These are phyloP conservation scores for Canariomyces notabilis DNA, from an alignment of 2,329 filamentous ascomycete species.

Conservation along the genomic window DNA sequence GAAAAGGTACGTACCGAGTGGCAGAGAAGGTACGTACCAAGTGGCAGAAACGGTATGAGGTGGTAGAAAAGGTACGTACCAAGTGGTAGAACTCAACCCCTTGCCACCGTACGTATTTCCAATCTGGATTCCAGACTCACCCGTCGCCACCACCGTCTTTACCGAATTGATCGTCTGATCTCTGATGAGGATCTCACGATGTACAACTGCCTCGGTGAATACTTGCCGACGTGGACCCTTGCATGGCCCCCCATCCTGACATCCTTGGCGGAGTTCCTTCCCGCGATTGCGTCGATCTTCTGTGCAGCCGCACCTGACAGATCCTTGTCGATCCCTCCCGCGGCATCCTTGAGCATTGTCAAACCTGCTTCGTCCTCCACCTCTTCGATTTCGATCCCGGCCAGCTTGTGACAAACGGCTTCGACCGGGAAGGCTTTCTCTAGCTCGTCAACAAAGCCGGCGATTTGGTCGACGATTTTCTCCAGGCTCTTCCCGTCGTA, in stretches of 20 bases:
- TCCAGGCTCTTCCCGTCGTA: slow-evolving; percentile 24
- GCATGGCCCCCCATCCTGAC: slow-evolving; percentile 2
- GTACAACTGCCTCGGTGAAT: background rate
- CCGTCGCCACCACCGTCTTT: slow-evolving; percentile 2
- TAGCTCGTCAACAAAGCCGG: slow-evolving; percentile 24
- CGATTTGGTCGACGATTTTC: slow-evolving; percentile 22
- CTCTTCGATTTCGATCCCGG: slow-evolving; percentile 23
- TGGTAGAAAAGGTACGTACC: no score
- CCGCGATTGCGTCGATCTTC: background rate
- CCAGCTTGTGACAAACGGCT: slow-evolving; percentile 14
- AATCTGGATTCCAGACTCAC: no score
- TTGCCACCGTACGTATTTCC: no score
- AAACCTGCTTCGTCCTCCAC: slow-evolving; percentile 24
- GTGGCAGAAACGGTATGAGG: no score
- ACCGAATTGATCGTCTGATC: slow-evolving; percentile 5
- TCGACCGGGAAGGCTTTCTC: slow-evolving; percentile 25
- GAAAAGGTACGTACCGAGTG: no score
- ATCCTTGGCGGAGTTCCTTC: slow-evolving; percentile 8
- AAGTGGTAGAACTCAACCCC: no score
- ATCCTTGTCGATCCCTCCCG: slow-evolving; percentile 11
- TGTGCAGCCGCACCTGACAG: slow-evolving; percentile 15
- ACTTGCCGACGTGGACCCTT: slow-evolving; percentile 4
- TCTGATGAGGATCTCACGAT: background rate
- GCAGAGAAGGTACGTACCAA: no score
- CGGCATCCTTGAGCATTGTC: slow-evolving; percentile 13